These are phyloP conservation scores for Rhododendron simsii DNA, from an alignment of 148 eudicot species.

Conservation along the genomic window DNA sequence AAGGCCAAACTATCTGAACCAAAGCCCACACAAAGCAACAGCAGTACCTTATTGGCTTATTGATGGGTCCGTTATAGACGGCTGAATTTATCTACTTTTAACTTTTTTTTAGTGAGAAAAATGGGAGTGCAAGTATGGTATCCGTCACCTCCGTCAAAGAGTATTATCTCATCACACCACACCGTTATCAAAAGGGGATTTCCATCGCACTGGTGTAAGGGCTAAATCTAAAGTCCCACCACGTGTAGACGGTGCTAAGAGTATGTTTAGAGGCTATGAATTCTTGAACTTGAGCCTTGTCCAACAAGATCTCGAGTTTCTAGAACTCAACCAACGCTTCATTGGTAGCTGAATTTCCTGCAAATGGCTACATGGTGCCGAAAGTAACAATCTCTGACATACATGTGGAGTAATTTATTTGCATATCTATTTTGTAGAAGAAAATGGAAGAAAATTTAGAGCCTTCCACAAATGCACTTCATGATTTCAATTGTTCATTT, in stretches of 20 bases:
- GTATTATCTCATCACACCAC: no score
- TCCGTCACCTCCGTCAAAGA: no score
- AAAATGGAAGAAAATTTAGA: not conserved
- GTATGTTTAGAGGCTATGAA: not conserved
- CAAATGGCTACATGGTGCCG: not conserved
- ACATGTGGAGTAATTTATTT: not conserved
- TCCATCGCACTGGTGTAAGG: not conserved
- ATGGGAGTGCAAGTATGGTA: no score
- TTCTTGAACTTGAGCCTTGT: not conserved
- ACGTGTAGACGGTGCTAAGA: not conserved
- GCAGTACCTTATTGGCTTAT: not conserved
- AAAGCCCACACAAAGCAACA: not conserved
- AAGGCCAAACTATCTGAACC: not conserved
- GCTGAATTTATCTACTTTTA: no score
- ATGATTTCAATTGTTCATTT: not conserved
- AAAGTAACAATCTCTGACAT: not conserved
- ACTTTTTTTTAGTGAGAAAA: no score
- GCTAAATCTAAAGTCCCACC: no score
- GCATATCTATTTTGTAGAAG: not conserved
- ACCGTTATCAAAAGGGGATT: no score
- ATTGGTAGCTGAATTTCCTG: not conserved
- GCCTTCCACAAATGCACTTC: not conserved
- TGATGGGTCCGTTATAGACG: not conserved
- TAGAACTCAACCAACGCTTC: no score
- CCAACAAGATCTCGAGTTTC: not conserved